Conservation (phyloP, 371 early-diverging fungal genomes). For the Lichtheimia hyalospora region DNA sequence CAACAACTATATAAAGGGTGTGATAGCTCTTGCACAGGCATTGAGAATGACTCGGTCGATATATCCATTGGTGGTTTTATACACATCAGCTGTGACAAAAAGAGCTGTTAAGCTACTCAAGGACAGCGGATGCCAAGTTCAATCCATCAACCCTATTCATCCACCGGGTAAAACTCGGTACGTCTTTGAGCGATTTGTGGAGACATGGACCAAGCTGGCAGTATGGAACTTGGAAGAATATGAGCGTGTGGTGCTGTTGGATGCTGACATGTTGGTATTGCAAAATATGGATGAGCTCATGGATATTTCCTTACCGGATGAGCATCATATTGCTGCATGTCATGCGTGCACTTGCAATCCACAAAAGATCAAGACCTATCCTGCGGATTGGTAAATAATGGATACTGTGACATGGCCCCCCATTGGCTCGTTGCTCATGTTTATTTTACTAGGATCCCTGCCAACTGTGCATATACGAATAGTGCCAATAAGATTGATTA, state of each 20-base stretch:
- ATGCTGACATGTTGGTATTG: conserved; percentile 83
- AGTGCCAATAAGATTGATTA: conserved; percentile 20
- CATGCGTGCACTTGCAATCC: conserved; percentile 55
- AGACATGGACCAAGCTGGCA: conserved; percentile 85
- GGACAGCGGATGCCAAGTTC: conserved; percentile 63
- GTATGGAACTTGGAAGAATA: conserved; percentile 68
- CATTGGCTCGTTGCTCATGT: neutral
- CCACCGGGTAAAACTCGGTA: conserved; percentile 71
- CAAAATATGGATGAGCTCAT: conserved; percentile 75
- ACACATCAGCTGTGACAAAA: conserved; percentile 44
- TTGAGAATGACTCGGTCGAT: conserved; percentile 56
- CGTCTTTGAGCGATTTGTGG: conserved; percentile 27
- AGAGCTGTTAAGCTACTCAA: conserved; percentile 41
- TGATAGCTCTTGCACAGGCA: conserved; percentile 35
- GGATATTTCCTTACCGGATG: conserved; percentile 9
- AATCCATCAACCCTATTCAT: conserved; percentile 66
- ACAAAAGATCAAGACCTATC: conserved; percentile 30
- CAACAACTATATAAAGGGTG: conserved; percentile 18
- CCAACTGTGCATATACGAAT: conserved; percentile 43
- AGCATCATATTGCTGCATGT: conserved; percentile 31
- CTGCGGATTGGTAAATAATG: conserved; percentile 32
- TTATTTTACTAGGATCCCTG: conserved; percentile 38
- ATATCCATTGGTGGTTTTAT: conserved; percentile 64
- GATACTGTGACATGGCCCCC: neutral
- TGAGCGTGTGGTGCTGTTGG: conserved; percentile 73